Conservation (phyloP, 2,329 filamentous ascomycete genomes). For the Acrocalymma vagum region DNA sequence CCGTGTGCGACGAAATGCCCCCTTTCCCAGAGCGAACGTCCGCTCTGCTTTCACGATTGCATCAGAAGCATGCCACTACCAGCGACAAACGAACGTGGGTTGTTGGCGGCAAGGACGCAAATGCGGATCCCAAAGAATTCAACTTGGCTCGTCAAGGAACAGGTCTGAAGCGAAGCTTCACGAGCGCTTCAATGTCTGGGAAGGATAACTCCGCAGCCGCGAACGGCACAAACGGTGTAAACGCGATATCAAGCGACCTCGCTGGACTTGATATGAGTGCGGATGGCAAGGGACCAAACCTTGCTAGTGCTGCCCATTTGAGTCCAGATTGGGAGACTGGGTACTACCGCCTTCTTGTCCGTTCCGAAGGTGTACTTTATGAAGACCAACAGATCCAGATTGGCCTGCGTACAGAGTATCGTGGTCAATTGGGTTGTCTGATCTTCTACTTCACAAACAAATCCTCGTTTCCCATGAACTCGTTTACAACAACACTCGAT, state of each 20-base stretch:
- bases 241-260: conserved; percentile 66
- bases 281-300: conserved; percentile 75
- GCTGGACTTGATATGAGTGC: conserved; percentile 82
- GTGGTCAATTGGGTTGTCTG: conserved; percentile 92
- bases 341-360: conserved; percentile 82
- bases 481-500: conserved; percentile 93
- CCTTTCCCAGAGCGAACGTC: conserved; percentile 96
- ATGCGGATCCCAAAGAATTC: conserved; percentile 80
- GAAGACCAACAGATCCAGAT: conserved; percentile 95
- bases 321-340: conserved; percentile 95
- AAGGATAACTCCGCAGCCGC: conserved; percentile 34
- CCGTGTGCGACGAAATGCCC: conserved; percentile 98
- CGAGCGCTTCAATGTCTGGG: too few relatives aligned
- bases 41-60: conserved; percentile 86
- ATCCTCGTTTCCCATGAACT: conserved; percentile 81
- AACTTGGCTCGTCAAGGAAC: conserved; percentile 77
- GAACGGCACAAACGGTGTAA: conserved; percentile 59
- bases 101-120: conserved; percentile 95
- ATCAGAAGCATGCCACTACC: conserved; percentile 91
- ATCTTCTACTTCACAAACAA: conserved; percentile 98
- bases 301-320: conserved; percentile 90
- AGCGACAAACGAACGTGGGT: conserved; percentile 98
- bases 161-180: conserved; percentile 88
- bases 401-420: conserved; percentile 91
- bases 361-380: conserved; percentile 86